A percentile compares a stretch with the other conserved stretches of the same genome.
Conservation (phyloP, 495 filamentous ascomycete species). For the Cenococcum geophilum region DNA sequence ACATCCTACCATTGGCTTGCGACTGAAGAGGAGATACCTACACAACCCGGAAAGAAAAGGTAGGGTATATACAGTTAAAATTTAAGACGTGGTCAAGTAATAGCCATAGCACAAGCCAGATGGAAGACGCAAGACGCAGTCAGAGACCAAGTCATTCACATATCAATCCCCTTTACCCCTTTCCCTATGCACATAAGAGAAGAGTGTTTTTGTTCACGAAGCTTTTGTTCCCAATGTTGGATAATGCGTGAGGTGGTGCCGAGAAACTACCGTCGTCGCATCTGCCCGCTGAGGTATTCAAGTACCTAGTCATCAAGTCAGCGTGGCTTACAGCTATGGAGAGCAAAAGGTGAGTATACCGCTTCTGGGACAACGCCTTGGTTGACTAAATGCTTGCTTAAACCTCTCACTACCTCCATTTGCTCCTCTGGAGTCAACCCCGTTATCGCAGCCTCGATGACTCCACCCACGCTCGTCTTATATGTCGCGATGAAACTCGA, state of each 20-base stretch:
- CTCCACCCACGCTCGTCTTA: slow-evolving; percentile 70
- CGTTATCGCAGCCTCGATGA: slow-evolving; percentile 83
- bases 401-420: slow-evolving; percentile 74
- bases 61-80: background rate
- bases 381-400: slow-evolving; percentile 80
- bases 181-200: too few species aligned
- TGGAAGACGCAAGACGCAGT: too few species aligned
- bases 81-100: background rate
- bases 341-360: slow-evolving; percentile 4
- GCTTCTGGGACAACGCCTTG: slow-evolving; percentile 58
- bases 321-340: background rate
- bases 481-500: slow-evolving; percentile 92
- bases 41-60: background rate
- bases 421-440: slow-evolving; percentile 80
- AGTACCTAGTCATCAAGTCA: slow-evolving; percentile 12
- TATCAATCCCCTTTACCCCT: too few species aligned
- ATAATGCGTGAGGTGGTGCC: background rate
- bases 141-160: too few species aligned
- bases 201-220: too few species aligned
- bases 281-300: slow-evolving; percentile 9
- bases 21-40: background rate
- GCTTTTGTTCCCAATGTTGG: too few species aligned
- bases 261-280: slow-evolving; percentile 8
- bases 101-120: too few species aligned
- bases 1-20: too few species aligned